Evolutionary conservation across 192 early-diverging fungal genomes (phyloP), one percentile per base, ranked within the genome.

Genomic region (Podila clonocystis): DNA sequence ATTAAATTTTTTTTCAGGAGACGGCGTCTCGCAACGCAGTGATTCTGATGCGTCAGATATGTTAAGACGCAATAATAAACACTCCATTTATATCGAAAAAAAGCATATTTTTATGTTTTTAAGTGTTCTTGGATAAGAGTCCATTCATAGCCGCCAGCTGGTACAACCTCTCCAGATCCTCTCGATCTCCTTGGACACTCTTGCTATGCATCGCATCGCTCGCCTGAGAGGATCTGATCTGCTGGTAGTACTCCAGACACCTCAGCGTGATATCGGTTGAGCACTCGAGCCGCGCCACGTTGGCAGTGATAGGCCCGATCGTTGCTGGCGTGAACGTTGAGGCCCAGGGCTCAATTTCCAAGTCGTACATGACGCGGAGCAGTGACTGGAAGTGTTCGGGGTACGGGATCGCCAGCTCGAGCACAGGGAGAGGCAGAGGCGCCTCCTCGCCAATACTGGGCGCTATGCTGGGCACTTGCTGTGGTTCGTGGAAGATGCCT

Each of bases 211-310:
- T 8, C 5, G 52, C 12, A 7, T 48, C 49, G 2, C 12, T 45
- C 1, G 22, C 24, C 0, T 22, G 28, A 26, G 48, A 24, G 15
- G 22, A 26, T 20, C 45, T 17, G 15, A 70, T 50, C 62, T 12
- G 63, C 6, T n/a, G 38, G 58, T 58, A 77, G 28, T 77, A 77
- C 20, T 77, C 34, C 24, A 77, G 41, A 58, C 74, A 77, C 22
- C 58, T 49, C 33, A 77, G 2, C 28, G 38, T 66, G n/a, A 77
- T n/a, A 6, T 15, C 22, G 0, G 57, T 55, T 1, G 29, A 59
- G 49, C 74, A 77, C 24, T 77, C 68, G 30, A 77, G 58, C 2
- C 57, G 41, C 4, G 33, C 2, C 17, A 77, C 74, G 4, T 65
- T 77, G 9, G 48, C 30, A 11, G 31, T 34, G 49, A 77, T 70